Evolutionary conservation across 2,329 filamentous ascomycete genomes (phyloP), one percentile per base, ranked within the genome.

Genomic region (Alternaria incomplexa): DNA sequence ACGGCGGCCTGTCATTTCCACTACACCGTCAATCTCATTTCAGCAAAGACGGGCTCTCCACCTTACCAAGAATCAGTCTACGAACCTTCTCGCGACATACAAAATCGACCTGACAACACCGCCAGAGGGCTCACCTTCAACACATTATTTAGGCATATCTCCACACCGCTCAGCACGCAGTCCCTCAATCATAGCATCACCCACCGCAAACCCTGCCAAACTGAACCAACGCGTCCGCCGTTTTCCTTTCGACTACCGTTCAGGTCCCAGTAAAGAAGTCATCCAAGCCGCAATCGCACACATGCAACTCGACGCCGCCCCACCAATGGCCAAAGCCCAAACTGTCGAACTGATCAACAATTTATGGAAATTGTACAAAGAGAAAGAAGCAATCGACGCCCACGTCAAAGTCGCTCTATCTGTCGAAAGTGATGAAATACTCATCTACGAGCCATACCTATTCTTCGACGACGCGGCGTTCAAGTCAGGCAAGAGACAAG

Each of bases 401-500:
- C 84, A 87, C 63, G 84, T 85, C 15, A 65, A 66, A 5, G 77
- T 88, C 63, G 81, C 83, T 2, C 71, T 86, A 12, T 75, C 81
- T 11, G 64, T 67, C 44, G 64, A 67, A 13, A 32, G 58, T 9
- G 81, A 83, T 17, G 73, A 75, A 2, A 69, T 91, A 1, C 81
- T 86, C 56, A 79, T 89, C 15, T 83, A 84, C 30, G 81, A 81
- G 43, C 85, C 89, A 1, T 82, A 83, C 51, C 87, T 91, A 70
- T 86, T 87, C 62, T 91, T 92, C 80, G 90, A 92, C 78, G 89
- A 92, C 79, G 89, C 90, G 3, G 89, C 90, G 1, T 89, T 87
- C 78, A 85, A 85, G 58, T 90, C 86, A 71, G 83, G 83, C 2
- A 84, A 84, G n/a, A 85, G 90, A 1, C 89, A 92, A 63, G 77